These are phyloP conservation scores for Clitopilus hobsonii DNA, from an alignment of 768 basidiomycete species.

Conservation along the genomic window DNA sequence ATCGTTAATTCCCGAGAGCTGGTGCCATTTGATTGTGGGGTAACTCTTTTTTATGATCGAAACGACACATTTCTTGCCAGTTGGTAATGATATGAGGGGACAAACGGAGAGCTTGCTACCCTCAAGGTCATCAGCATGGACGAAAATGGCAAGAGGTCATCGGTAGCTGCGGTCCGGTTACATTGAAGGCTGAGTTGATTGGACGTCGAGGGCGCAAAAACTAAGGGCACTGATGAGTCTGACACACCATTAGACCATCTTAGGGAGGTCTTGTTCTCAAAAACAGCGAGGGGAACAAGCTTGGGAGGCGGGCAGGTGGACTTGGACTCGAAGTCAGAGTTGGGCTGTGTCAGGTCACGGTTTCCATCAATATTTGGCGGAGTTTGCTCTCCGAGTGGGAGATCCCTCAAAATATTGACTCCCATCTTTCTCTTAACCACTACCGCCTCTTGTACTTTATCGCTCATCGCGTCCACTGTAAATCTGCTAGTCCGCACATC, in stretches of 20 bases:
- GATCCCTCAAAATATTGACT: constrained; percentile 1
- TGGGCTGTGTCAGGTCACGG: background rate
- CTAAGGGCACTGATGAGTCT: background rate
- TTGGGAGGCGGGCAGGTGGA: background rate
- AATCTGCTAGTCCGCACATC: background rate
- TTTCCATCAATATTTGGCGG: background rate
- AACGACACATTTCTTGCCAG: too few species aligned
- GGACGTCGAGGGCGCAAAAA: background rate
- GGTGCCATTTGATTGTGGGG: background rate
- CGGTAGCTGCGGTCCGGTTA: background rate
- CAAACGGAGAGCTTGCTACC: too few species aligned
- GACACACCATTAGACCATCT: background rate
- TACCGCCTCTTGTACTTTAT: background rate
- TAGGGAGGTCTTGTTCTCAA: background rate
- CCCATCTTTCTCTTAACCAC: background rate
- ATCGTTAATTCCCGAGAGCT: background rate
- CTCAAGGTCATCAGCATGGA: background rate
- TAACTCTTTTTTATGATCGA: background rate
- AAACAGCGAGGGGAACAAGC: background rate
- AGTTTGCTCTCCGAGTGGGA: background rate
- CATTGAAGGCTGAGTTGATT: background rate
- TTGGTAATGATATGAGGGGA: too few species aligned
- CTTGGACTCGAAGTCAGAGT: background rate
- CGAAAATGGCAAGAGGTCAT: background rate
- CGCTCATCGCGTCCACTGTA: background rate